Percentiles rank a stretch among this genome's conserved stretches.
Evolutionary conservation across 2,329 filamentous ascomycete species (phyloP).

Genomic region (Fusarium aywerte): DNA sequence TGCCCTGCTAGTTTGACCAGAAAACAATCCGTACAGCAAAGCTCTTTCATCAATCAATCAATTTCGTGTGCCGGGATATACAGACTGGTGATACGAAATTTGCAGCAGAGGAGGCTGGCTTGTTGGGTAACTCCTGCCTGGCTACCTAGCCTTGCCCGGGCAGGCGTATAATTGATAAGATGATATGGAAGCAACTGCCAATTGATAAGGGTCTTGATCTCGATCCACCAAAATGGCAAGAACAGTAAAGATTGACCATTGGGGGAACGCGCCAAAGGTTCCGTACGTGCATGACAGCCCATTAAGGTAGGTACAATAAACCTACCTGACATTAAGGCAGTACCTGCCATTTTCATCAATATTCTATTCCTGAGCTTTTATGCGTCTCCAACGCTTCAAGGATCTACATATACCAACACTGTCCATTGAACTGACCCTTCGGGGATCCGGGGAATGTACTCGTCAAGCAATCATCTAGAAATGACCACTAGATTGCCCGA

Average conservation of each 20-base stretch:
- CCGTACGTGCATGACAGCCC: slow-evolving; percentile 23
- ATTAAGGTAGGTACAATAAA: too few relatives aligned
- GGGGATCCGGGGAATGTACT: neutral
- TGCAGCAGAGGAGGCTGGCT: too few relatives aligned
- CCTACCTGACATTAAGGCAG: neutral
- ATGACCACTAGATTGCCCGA: neutral
- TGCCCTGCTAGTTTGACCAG: too few relatives aligned
- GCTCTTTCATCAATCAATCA: too few relatives aligned
- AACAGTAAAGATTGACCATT: slow-evolving; percentile 22
- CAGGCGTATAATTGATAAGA: slow-evolving; percentile 22
- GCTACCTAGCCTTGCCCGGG: too few relatives aligned
- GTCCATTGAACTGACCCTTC: neutral
- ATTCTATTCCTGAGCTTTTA: neutral
- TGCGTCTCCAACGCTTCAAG: neutral
- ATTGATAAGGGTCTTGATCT: neutral
- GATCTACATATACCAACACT: neutral
- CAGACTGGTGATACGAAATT: too few relatives aligned
- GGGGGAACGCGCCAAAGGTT: neutral
- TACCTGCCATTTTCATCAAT: too few relatives aligned
- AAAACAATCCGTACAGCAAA: too few relatives aligned
- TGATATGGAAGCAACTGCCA: slow-evolving; percentile 12
- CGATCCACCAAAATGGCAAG: slow-evolving; percentile 9
- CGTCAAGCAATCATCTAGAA: neutral
- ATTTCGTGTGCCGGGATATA: too few relatives aligned
- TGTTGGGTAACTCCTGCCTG: too few relatives aligned